Percentiles rank a stretch among this genome's conserved stretches.
Evolutionary conservation across 768 basidiomycete species (phyloP).

Genomic region (Boletus vermiculosoides): DNA sequence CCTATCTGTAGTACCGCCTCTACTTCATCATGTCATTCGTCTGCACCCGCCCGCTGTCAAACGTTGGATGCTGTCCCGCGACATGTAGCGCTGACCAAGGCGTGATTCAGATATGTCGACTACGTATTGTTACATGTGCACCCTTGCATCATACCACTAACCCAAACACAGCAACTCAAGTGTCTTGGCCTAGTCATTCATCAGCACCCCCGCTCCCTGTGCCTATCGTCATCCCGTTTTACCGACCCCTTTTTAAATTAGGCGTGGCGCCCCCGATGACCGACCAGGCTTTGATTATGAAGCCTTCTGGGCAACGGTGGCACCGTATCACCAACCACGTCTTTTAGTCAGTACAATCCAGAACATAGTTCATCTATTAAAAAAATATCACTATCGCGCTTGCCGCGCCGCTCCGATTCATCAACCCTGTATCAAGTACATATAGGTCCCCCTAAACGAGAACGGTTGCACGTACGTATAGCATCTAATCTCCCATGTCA

Average conservation of each 20-base stretch:
- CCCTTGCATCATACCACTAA: no score
- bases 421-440: background rate
- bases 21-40: no score
- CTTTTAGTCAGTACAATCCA: background rate
- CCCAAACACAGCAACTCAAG: background rate
- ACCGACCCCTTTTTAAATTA: background rate
- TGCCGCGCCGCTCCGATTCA: background rate
- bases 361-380: background rate
- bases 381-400: background rate
- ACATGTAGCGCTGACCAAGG: no score
- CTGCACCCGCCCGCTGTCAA: no score
- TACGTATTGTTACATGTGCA: no score
- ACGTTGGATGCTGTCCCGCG: no score
- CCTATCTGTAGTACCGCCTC: no score
- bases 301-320: background rate
- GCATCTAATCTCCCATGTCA: background rate
- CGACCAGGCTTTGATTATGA: background rate
- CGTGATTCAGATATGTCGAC: no score
- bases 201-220: no score
- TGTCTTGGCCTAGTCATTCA: background rate
- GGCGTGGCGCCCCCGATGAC: constrained; percentile 1
- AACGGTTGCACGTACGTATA: background rate
- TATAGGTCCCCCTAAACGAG: background rate
- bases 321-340: background rate
- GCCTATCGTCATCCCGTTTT: no score